Evolutionary conservation across 495 filamentous ascomycete genomes (phyloP), one percentile per base, ranked within the genome.

Genomic region (Corynascus novoguineensis): DNA sequence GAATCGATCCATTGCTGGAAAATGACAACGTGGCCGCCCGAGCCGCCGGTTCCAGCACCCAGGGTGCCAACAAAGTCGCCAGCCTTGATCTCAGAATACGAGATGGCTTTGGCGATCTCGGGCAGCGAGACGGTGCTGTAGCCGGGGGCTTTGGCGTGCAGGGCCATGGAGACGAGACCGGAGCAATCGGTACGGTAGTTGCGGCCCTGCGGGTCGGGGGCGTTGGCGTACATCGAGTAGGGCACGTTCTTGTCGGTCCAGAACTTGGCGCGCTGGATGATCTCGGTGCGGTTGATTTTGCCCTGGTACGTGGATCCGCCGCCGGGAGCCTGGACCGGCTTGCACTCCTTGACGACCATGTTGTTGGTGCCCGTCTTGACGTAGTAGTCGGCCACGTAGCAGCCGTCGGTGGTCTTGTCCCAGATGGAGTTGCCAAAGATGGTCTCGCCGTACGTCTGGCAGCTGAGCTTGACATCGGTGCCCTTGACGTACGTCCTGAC

Each of bases 381-480:
- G 63, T 64, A 68, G 55, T 62, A 62, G 57, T 65, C 62, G 45
- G 60, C 37, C 10, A 68, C 63, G 46, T 64, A 68, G 58, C 65
- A 68, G 38, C 58, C 58, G 51, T 68, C 63, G 15, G 29, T 11
- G 17, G 65, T 68, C 57, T 68, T 65, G 63, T 66, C 63, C 65
- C 65, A 68, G 57, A 68, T 60, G 41, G 34, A 35, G 55, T 66
- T 52, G 54, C 62, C 63, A 8, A 32, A 15, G 49, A 65, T 50
- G 51, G 3, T n/a, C 27, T 53, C 31, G 53, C 65, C 63, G 45
- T 31, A 40, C 11, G 54, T 60, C 32, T 66, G 63, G 63, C 65
- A 68, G 38, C 44, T 60, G 14, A 68, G 35, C 12, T 48, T 49
- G 55, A 68, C 56, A 19, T 62, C 60, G 42, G 22, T 12, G 38